Conservation (phyloP, 1,284 basidiomycete genomes). For the Fistulinella cinereoalba region DNA sequence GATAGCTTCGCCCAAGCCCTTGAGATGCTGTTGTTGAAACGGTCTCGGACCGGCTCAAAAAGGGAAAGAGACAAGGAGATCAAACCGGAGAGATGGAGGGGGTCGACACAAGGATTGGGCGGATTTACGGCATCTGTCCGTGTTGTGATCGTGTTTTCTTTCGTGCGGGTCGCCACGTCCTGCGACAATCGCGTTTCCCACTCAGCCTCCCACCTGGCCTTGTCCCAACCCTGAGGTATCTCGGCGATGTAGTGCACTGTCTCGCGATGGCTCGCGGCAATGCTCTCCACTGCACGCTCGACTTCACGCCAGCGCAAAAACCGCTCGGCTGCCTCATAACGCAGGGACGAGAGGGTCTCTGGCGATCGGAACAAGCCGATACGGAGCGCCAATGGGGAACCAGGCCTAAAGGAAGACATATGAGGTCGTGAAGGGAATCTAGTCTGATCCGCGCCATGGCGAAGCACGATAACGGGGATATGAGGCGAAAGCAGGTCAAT, state of each 20-base stretch:
- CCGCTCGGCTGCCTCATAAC: slow-evolving; percentile 63
- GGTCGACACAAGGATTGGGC: slow-evolving; percentile 37
- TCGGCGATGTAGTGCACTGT: slow-evolving; percentile 21
- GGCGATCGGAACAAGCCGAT: slow-evolving; percentile 59
- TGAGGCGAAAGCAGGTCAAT: slow-evolving; percentile 51
- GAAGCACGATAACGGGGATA: slow-evolving; percentile 57
- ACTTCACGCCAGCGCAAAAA: slow-evolving; percentile 70
- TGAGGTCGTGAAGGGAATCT: slow-evolving; percentile 31
- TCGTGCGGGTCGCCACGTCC: slow-evolving; percentile 50
- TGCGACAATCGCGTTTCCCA: slow-evolving; percentile 57
- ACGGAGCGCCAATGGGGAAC: slow-evolving; percentile 49
- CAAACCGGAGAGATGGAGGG: slow-evolving; percentile 48
- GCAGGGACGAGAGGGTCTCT: slow-evolving; percentile 51
- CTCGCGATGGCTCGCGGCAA: slow-evolving; percentile 30
- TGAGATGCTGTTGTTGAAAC: slow-evolving; percentile 16
- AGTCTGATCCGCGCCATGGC: slow-evolving; percentile 33
- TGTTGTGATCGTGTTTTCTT: slow-evolving; percentile 26
- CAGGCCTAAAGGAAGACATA: slow-evolving; percentile 54
- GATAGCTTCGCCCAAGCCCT: slow-evolving; percentile 22
- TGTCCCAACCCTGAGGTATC: slow-evolving; percentile 46
- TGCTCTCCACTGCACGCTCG: slow-evolving; percentile 46
- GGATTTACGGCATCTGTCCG: slow-evolving; percentile 12
- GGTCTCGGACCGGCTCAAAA: slow-evolving; percentile 27
- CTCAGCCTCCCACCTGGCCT: slow-evolving; percentile 59
- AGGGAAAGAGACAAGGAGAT: slow-evolving; percentile 48